Base-by-base conservation (phyloP, 2,329 filamentous ascomycete species). In the Lasiodiplodia sp. region DNA sequence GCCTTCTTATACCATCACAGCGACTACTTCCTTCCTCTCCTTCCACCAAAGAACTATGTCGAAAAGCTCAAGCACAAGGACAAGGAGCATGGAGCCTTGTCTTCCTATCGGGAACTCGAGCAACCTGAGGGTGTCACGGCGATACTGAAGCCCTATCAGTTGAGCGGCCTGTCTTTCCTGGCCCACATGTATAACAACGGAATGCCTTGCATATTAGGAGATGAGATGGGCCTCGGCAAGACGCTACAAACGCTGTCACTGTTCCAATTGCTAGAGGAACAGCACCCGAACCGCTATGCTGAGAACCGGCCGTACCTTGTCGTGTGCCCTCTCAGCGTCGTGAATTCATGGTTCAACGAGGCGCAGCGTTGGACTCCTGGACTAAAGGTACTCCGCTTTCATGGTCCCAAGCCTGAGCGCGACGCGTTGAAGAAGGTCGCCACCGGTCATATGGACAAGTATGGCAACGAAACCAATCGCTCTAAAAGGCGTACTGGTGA, bases 151-250 rank as follows among this genome's bases (percentile, higher is more conserved):
- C 96, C 98, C 76, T 99, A 99, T 81, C 96, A 99, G 82, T 75
- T 99, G 78, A 97, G 97, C 86, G 96, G 96, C 84, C 85, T 99
- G 40, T 96, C 98, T 77, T 99, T 94, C 92, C 97, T 99, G 92
- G 90, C 98, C 66, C 97, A 96, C 21, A 87, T 99, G 2, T 97
- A 97, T 87, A 97, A 98, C 89, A 99, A 99, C 84, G 98, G 97
- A 79, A 89, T 99, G 72, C 98, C 98, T 76, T 96, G 96, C 86
- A 97, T 99, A 73, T 84, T 99, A 73, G 96, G 96, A 69, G 96
- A 99, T 77, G 96, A 99, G 82, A 99, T 99, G 96, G 96, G 96
- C 89, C 91, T 99, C 71, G 96, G 96, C 79, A 99, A 99, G 84
- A 99, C 96, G 0, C 97, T 99, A 73, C 96, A 99, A 81, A 98